Base-by-base conservation (phyloP, 78 protist genomes). In the Dictyostelium intermedium region DNA sequence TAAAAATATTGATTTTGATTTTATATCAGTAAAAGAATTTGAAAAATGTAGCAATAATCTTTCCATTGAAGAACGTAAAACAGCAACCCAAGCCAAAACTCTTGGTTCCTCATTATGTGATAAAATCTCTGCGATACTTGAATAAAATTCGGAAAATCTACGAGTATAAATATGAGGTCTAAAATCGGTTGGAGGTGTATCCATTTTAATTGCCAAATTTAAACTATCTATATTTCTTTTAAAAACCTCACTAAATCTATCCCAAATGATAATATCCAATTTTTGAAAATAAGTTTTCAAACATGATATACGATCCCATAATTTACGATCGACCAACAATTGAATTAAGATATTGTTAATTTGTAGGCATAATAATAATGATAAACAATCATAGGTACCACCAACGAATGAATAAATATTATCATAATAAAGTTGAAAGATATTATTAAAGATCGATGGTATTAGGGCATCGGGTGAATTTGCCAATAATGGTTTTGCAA, bases 131-230 rank as follows among this genome's bases (percentile, higher is more conserved):
- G 82, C 50, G 6, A 89, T 66, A 35, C 87, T 80, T 56, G 94
- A 73, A 89, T 89, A 89, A 34, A 89, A 89, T 66, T 89, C 94
- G 34, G 94, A 80, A 25, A 89, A 89, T 80, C 94, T 78, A 69
- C 94, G 82, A 27, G 94, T 89, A 70, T 89, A 89, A 20, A 89
- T 80, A 50, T 89, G 94, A 20, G 94, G 94, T 45, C 94, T 23
- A 32, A 41, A 20, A 35, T 89, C 94, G 23, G 77, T 47, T 11
- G 87, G 78, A 7, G 50, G 39, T 16, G 56, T 32, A 8, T 80
- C 83, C 23, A 89, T 20, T 56, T 56, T 56, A 20, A 56, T 56
- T 14, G 87, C 94, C 0, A 35, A 4, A 25, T 89, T 89, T 14
- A 89, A 50, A 89, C 83, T 69, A 70, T 89, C 94, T 2, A 89